Conservation (phyloP, 768 basidiomycete species). For the Leucocoprinus leucothites region DNA sequence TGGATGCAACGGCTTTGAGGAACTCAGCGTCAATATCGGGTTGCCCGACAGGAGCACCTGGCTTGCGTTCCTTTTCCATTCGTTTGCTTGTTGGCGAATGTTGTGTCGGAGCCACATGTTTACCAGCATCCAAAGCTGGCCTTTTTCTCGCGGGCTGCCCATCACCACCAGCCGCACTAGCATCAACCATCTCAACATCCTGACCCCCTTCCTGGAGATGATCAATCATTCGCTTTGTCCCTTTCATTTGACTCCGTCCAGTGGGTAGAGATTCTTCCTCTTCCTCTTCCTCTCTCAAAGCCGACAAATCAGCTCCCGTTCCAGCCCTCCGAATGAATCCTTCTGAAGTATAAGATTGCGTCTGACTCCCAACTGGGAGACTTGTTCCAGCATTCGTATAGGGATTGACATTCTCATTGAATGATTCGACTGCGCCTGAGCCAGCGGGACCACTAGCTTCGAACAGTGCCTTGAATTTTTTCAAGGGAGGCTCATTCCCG, state of each 20-base stretch:
- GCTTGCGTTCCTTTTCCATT: slow-evolving; percentile 12
- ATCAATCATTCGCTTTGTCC: slow-evolving; percentile 38
- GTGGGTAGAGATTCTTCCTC: slow-evolving; percentile 45
- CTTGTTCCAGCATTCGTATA: slow-evolving; percentile 8
- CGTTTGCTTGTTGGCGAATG: slow-evolving; percentile 10
- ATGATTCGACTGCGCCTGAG: slow-evolving; percentile 19
- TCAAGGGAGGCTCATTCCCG: slow-evolving; percentile 53
- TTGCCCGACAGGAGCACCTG: slow-evolving; percentile 39
- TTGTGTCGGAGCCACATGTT: not conserved
- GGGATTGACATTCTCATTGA: slow-evolving; percentile 18
- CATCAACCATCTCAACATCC: slow-evolving; percentile 36
- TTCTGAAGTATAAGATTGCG: slow-evolving; percentile 32
- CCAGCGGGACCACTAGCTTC: slow-evolving; percentile 53
- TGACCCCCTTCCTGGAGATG: slow-evolving; percentile 31
- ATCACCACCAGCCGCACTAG: slow-evolving; percentile 12
- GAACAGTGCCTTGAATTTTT: slow-evolving; percentile 70
- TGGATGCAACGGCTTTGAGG: slow-evolving; percentile 71
- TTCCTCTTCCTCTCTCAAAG: slow-evolving; percentile 59
- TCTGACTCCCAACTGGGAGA: slow-evolving; percentile 23
- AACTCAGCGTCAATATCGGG: slow-evolving; percentile 70
- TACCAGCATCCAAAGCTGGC: slow-evolving; percentile 35
- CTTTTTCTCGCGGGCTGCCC: slow-evolving; percentile 32
- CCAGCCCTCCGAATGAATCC: slow-evolving; percentile 13
- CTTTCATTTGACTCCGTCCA: slow-evolving; percentile 12
- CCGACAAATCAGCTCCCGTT: slow-evolving; percentile 19